These are phyloP conservation scores for Echium plantagineum DNA, from an alignment of 257 asterid species.

Conservation along the genomic window DNA sequence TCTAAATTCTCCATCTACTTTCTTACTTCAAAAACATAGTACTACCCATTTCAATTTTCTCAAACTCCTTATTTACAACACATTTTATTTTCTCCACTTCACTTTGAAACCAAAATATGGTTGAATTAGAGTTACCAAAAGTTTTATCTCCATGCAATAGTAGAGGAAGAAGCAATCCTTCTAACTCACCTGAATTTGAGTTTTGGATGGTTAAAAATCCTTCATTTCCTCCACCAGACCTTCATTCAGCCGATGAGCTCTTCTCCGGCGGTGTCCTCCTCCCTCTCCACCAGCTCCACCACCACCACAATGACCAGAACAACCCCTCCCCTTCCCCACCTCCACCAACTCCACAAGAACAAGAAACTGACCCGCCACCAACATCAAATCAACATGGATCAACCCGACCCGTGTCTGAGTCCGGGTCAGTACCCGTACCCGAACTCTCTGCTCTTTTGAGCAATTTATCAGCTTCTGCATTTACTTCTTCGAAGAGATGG, in stretches of 20 bases:
- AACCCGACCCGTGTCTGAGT: neutral
- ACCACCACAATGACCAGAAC: constrained; percentile 1
- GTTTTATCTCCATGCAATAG: constrained; percentile 36
- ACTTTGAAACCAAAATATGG: constrained; percentile 16
- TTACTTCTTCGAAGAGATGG: constrained; percentile 76
- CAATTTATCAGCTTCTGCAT: constrained; percentile 20
- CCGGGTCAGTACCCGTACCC: constrained; percentile 11
- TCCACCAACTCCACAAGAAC: neutral
- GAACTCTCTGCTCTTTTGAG: constrained; percentile 15
- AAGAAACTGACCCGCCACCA: constrained; percentile 12
- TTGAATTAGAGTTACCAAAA: constrained; percentile 20
- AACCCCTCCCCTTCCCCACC: constrained; percentile 1
- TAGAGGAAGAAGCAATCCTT: constrained; percentile 18
- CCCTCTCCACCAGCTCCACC: constrained; percentile 34
- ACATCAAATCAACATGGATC: constrained; percentile 8
- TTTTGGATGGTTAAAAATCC: constrained; percentile 24
- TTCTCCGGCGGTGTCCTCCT: constrained; percentile 82
- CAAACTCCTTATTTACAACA: neutral
- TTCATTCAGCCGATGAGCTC: constrained; percentile 79
- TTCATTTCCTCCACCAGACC: constrained; percentile 53
- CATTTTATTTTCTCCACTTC: too few relatives aligned
- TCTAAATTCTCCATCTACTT: neutral
- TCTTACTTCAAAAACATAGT: neutral
- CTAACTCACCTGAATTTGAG: constrained; percentile 79
- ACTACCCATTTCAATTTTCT: neutral